Conservation (phyloP, 768 basidiomycete genomes). For the Lactifluus volemus region DNA sequence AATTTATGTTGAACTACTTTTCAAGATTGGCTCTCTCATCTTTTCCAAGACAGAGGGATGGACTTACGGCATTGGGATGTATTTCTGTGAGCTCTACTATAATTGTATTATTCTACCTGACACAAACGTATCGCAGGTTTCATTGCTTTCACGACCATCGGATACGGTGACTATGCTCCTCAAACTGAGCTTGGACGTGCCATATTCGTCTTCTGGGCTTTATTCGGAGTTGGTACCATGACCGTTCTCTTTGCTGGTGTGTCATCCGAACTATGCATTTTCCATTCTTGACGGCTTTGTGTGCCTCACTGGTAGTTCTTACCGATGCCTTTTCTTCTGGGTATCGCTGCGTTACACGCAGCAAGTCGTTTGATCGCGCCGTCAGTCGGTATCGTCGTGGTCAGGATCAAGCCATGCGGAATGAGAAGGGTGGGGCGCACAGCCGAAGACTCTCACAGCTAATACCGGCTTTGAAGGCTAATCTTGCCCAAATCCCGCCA, state of each 20-base stretch:
- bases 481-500: conserved; percentile 3
- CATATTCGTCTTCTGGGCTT: conserved; percentile 71
- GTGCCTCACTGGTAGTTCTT: conserved; percentile 34
- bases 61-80: conserved; percentile 53
- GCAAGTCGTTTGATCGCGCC: conserved; percentile 17
- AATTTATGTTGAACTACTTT: neutral
- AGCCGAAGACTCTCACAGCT: neutral
- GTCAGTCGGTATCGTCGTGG: conserved; percentile 14
- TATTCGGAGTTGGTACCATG: conserved; percentile 69
- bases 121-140: conserved; percentile 39
- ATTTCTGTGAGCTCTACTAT: conserved; percentile 50
- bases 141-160: conserved; percentile 64
- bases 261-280: conserved; percentile 18
- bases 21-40: conserved; percentile 56
- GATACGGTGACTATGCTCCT: conserved; percentile 63
- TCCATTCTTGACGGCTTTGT: neutral
- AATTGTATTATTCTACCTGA: neutral
- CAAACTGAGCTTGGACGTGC: conserved; percentile 60
- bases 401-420: neutral
- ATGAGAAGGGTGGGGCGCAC: no score
- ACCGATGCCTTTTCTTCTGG: conserved; percentile 56
- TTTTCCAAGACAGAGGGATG: conserved; percentile 65
- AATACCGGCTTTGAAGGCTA: conserved; percentile 1
- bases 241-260: conserved; percentile 64
- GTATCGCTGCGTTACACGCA: conserved; percentile 30